Evolutionary conservation across 2,329 filamentous ascomycete genomes (phyloP).

Genomic region (Scedosporium apiospermum): DNA sequence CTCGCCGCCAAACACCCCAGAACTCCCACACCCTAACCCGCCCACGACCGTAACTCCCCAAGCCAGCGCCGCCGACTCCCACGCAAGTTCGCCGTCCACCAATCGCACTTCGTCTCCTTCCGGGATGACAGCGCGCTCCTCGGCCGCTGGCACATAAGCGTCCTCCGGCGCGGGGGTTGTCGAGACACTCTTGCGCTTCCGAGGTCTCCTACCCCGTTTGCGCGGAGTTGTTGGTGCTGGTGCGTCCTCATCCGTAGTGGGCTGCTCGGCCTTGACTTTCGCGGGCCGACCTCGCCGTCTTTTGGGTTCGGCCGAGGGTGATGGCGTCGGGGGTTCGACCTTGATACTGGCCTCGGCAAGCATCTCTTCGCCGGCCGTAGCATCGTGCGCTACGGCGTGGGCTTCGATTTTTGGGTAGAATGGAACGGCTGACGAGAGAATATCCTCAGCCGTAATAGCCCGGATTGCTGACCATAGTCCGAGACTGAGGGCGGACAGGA

Average conservation of each 20-base stretch:
- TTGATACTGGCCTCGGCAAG: conserved; percentile 32
- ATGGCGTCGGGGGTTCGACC: background rate
- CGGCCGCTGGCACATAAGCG: conserved; percentile 27
- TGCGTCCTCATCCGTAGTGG: background rate
- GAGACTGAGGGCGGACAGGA: conserved; percentile 44
- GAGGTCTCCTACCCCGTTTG: background rate
- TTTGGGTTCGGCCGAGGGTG: background rate
- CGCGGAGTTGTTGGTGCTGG: background rate
- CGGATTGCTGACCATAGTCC: conserved; percentile 48
- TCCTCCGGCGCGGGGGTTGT: conserved; percentile 14
- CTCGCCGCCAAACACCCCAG: conserved; percentile 38
- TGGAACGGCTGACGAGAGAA: conserved; percentile 30
- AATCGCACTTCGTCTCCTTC: conserved; percentile 32
- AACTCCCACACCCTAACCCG: conserved; percentile 33
- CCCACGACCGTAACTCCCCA: conserved; percentile 35
- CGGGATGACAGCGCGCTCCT: conserved; percentile 18
- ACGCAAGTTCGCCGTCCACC: conserved; percentile 27
- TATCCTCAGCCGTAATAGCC: conserved; percentile 37
- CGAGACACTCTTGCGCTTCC: background rate
- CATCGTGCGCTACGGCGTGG: conserved; percentile 23
- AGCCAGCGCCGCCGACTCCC: conserved; percentile 35
- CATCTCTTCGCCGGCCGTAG: conserved; percentile 27
- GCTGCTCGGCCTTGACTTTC: background rate
- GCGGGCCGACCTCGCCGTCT: background rate
- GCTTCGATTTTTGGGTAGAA: conserved; percentile 11